phyloP scores from a whole-genome alignment of 768 basidiomycete genomes.

The Leccinum incarnatum region DNA sequence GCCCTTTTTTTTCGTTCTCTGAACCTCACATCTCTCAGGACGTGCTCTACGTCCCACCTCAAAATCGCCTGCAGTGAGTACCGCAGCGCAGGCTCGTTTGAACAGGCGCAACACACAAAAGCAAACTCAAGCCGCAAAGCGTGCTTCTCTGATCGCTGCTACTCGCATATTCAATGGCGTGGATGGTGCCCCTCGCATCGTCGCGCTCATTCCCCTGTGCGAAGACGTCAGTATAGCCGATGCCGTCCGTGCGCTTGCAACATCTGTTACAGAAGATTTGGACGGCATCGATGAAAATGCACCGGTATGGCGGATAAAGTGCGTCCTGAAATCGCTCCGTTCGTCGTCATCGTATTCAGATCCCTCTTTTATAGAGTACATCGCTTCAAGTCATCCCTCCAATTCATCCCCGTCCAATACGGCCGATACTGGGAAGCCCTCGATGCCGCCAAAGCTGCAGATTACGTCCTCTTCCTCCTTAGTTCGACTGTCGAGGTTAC shows the following conservation, averaged over 20 bases:
- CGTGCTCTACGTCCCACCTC: slow-evolving; percentile 52
- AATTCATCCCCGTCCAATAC: slow-evolving; percentile 78
- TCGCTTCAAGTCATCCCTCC: slow-evolving; percentile 87
- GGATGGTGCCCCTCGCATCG: slow-evolving; percentile 79
- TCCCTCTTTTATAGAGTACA: slow-evolving; percentile 55
- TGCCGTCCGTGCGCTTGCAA: slow-evolving; percentile 56
- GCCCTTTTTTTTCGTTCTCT: neutral
- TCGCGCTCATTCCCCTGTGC: slow-evolving; percentile 83
- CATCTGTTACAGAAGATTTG: slow-evolving; percentile 50
- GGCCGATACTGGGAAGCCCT: slow-evolving; percentile 71
- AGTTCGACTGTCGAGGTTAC: slow-evolving; percentile 84
- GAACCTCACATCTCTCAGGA: slow-evolving; percentile 38
- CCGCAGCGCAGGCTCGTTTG: slow-evolving; percentile 63
- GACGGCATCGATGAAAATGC: slow-evolving; percentile 11
- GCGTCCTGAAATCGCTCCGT: slow-evolving; percentile 18
- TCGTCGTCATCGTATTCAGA: slow-evolving; percentile 1
- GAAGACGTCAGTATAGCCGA: slow-evolving; percentile 54
- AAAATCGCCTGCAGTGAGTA: slow-evolving; percentile 49
- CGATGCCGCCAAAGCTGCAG: slow-evolving; percentile 83
- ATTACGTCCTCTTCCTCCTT: slow-evolving; percentile 85
- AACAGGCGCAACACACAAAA: slow-evolving; percentile 85
- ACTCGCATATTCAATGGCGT: slow-evolving; percentile 77
- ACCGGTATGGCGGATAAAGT: slow-evolving; percentile 66
- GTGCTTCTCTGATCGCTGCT: slow-evolving; percentile 62
- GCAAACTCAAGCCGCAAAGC: slow-evolving; percentile 74